A percentile compares a stretch with the other conserved stretches of the same genome.
phyloP scores from a whole-genome alignment of 1,284 basidiomycete genomes.

The Trametes pubescens region DNA sequence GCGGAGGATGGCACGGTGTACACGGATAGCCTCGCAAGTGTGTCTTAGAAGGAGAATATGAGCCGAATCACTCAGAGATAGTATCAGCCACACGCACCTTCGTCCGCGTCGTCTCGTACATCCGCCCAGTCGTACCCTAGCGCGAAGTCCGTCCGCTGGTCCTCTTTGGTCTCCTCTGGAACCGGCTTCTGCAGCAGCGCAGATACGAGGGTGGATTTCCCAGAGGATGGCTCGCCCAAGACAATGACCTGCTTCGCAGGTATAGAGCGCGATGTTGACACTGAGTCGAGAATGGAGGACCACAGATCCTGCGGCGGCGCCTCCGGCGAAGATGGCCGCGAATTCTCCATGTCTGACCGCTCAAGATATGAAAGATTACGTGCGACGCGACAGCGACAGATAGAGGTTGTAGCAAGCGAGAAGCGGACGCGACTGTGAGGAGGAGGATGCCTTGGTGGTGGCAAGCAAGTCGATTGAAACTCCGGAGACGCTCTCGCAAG shows the following conservation, averaged over 20 bases:
- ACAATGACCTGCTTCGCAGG: conserved; percentile 87
- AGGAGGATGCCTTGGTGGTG: conserved; percentile 4
- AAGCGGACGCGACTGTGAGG: background rate
- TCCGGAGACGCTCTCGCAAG: conserved; percentile 32
- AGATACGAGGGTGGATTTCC: conserved; percentile 77
- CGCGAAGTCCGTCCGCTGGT: conserved; percentile 71
- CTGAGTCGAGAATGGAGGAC: conserved; percentile 90
- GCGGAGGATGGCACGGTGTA: conserved; percentile 89
- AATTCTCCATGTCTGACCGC: conserved; percentile 48
- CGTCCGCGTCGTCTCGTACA: conserved; percentile 86
- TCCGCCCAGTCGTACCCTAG: conserved; percentile 90
- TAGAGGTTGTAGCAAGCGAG: background rate
- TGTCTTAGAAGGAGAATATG: conserved; percentile 60
- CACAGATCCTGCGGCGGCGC: conserved; percentile 85
- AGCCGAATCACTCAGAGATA: background rate
- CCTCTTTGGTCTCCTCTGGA: conserved; percentile 63
- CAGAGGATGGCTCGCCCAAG: conserved; percentile 79
- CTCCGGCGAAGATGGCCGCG: conserved; percentile 69
- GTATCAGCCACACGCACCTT: conserved; percentile 63
- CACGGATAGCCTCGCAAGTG: conserved; percentile 85
- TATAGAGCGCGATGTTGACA: conserved; percentile 85
- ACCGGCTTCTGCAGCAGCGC: conserved; percentile 74
- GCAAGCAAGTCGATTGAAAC: conserved; percentile 26
- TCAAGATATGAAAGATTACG: background rate
- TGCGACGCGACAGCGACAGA: background rate